Evolutionary conservation across 495 filamentous ascomycete genomes (phyloP).

Genomic region (Penicillium subrubescens): DNA sequence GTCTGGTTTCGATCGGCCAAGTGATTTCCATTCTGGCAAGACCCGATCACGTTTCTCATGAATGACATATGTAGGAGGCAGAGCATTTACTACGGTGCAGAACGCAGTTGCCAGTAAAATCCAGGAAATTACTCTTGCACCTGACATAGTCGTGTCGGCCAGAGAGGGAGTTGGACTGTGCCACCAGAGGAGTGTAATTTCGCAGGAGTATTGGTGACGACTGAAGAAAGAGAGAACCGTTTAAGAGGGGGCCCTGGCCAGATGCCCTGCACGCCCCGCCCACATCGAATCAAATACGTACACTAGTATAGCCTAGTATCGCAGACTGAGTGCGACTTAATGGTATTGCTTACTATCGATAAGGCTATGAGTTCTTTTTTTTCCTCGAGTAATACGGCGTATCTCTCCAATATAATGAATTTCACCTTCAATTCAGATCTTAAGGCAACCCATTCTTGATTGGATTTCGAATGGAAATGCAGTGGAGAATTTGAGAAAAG

Average conservation of each 20-base stretch:
- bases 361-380: background rate
- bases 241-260: background rate
- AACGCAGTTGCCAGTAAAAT: background rate
- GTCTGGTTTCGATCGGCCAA: background rate
- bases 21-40: background rate
- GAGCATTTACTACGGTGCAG: background rate
- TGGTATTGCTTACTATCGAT: background rate
- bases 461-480: background rate
- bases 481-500: background rate
- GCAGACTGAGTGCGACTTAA: background rate
- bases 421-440: background rate
- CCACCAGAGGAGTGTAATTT: background rate
- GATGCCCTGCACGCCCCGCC: background rate
- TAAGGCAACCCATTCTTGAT: background rate
- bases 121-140: background rate
- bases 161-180: background rate
- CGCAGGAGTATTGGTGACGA: background rate
- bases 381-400: background rate
- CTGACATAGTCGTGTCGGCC: background rate
- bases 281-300: background rate
- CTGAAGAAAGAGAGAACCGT: background rate
- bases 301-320: background rate
- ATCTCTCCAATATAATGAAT: background rate
- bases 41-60: background rate
- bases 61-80: background rate